These are phyloP conservation scores for Strigomonas galati DNA, from an alignment of 208 protist species.

Conservation along the genomic window DNA sequence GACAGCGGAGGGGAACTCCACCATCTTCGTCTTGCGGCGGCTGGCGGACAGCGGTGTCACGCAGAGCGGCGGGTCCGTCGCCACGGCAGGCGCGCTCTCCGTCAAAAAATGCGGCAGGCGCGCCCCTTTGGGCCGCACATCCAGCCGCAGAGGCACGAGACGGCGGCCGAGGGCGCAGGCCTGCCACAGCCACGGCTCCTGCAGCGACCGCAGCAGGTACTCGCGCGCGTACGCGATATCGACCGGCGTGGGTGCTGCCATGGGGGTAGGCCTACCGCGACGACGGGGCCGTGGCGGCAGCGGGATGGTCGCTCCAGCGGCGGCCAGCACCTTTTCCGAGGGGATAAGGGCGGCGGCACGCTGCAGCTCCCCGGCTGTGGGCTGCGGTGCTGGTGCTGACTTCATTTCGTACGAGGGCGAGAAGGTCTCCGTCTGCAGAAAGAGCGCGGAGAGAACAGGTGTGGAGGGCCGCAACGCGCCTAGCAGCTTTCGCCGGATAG, in stretches of 20 bases:
- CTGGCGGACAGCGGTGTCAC: no score
- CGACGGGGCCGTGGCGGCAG: no score
- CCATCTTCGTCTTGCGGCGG: background rate
- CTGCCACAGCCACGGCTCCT: conserved; percentile 15
- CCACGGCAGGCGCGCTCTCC: background rate
- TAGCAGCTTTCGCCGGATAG: no score
- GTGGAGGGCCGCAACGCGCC: no score
- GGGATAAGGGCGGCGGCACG: background rate
- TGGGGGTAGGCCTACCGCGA: no score
- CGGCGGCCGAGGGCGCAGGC: conserved; percentile 5
- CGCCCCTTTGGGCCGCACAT: background rate
- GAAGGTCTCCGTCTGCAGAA: no score
- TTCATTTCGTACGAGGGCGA: no score
- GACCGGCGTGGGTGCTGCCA: background rate
- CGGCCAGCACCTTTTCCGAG: background rate
- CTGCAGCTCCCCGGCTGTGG: background rate
- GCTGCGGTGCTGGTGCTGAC: background rate
- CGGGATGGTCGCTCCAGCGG: no score
- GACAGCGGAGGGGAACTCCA: background rate
- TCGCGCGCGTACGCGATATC: background rate
- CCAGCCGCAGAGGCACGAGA: background rate
- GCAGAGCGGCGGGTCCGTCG: no score
- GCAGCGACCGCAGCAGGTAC: background rate
- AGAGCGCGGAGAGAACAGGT: no score
- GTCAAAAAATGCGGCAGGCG: background rate